These are phyloP conservation scores for Talaromyces verruculosus DNA, from an alignment of 2,329 filamentous ascomycete species.

Conservation along the genomic window DNA sequence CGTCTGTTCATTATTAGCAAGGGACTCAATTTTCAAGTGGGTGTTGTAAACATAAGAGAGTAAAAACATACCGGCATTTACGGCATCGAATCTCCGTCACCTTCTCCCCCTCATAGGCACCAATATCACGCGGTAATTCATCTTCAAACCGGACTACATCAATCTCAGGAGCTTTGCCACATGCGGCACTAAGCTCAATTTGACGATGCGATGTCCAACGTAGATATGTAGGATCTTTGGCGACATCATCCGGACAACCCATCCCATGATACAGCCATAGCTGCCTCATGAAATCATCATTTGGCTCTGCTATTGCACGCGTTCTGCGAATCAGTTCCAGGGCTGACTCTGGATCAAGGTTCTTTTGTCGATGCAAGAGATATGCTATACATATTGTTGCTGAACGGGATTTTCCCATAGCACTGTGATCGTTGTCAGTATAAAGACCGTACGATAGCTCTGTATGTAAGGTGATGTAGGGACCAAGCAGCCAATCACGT, in stretches of 20 bases:
- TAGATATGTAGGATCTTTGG: constrained; percentile 74
- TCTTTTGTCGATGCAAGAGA: constrained; percentile 59
- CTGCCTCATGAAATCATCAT: constrained; percentile 87
- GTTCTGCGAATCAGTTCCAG: constrained; percentile 67
- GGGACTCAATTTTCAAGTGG: neutral
- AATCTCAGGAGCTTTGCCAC: constrained; percentile 74
- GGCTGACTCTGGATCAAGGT: constrained; percentile 60
- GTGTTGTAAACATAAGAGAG: neutral
- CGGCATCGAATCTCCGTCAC: constrained; percentile 74
- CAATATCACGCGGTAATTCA: constrained; percentile 43
- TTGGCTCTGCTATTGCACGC: constrained; percentile 81
- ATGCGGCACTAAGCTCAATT: constrained; percentile 66
- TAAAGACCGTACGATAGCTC: neutral
- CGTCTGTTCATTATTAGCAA: constrained; percentile 44
- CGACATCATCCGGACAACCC: constrained; percentile 70
- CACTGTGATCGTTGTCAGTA: constrained; percentile 54
- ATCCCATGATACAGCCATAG: constrained; percentile 84
- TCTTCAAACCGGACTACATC: constrained; percentile 73
- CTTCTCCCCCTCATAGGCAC: constrained; percentile 22
- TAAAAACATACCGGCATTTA: constrained; percentile 70
- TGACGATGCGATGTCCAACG: constrained; percentile 70
- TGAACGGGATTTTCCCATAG: constrained; percentile 94
- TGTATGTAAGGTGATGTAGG: neutral
- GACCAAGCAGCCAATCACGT: constrained; percentile 3
- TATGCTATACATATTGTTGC: constrained; percentile 82